Evolutionary conservation across 2,329 filamentous ascomycete genomes (phyloP).

Genomic region (Diaporthe sp.): DNA sequence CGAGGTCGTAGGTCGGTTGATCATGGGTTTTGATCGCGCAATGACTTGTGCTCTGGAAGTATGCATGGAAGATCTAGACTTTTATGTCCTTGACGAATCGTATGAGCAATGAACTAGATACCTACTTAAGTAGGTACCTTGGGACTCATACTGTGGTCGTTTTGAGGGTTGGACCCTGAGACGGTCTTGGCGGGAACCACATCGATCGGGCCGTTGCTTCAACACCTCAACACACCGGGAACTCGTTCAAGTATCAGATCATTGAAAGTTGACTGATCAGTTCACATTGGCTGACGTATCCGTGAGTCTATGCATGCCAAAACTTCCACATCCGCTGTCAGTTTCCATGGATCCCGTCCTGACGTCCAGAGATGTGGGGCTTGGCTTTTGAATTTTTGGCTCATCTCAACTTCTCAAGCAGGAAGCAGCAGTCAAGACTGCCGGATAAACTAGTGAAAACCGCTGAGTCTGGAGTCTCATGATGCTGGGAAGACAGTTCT

Average conservation of each 20-base stretch:
- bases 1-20: neutral
- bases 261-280: neutral
- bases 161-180: conserved; percentile 8
- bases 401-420: neutral
- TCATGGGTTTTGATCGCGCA: neutral
- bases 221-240: neutral
- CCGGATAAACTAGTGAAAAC: neutral
- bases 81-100: neutral
- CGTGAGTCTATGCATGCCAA: neutral
- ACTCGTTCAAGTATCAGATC: neutral
- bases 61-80: neutral
- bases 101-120: no score
- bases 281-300: neutral
- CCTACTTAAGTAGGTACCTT: no score
- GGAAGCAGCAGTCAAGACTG: neutral
- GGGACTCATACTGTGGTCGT: neutral
- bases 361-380: neutral
- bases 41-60: neutral
- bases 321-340: neutral
- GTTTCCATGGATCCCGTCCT: neutral
- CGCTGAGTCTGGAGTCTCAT: no score
- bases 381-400: conserved; percentile 18
- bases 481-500: no score
- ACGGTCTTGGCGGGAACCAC: neutral
- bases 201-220: neutral